Base-by-base conservation (phyloP, 306 rosid genomes). In the Macrotyloma uniflorum region DNA sequence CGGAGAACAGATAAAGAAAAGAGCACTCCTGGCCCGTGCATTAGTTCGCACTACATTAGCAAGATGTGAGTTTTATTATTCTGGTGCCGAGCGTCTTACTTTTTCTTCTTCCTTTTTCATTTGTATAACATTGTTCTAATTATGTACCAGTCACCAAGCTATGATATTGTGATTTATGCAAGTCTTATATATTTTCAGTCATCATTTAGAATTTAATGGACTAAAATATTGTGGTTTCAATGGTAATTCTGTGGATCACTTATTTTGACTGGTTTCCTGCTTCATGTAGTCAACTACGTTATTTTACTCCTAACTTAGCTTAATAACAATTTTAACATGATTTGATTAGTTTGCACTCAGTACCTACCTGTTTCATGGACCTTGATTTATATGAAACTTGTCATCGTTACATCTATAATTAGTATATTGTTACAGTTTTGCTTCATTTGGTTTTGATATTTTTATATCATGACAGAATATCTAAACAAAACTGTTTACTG, bases 11-110 rank as follows among this genome's bases (percentile, higher is more conserved):
- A 87, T 88, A 33, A 69, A 74, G 79, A 92, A 95, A 86, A 83
- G 90, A 26, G 93, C 97, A 49, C 69, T 92, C 76, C 84, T 95
- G 66, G 87, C 98, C 69, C 90, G 97, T 45, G 90, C 84, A 24
- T 78, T 92, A 85, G 95, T 95, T 72, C 97, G 97, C 61, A 90
- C 98, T 19, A 89, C 98, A 43, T 75, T 92, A 43, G 87, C 98
- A 57, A 95, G 98, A 92, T 91, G 98, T 89, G 82, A 68, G 91
- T 83, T 54, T 83, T 76, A 51, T 35, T 33, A 53, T 80, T 75
- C 75, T 57, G 26, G 16, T 69, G 14, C 40, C 28, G 6, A 9
- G 13, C 66, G 16, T 40, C 71, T 57, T 64, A 42, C 22, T 22
- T 50, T 40, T 28, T 30, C 30, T 72, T 43, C 64, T 38, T 30